Conservation (phyloP, 805 yeast genomes). For the Tanozyma kutaoensis region DNA sequence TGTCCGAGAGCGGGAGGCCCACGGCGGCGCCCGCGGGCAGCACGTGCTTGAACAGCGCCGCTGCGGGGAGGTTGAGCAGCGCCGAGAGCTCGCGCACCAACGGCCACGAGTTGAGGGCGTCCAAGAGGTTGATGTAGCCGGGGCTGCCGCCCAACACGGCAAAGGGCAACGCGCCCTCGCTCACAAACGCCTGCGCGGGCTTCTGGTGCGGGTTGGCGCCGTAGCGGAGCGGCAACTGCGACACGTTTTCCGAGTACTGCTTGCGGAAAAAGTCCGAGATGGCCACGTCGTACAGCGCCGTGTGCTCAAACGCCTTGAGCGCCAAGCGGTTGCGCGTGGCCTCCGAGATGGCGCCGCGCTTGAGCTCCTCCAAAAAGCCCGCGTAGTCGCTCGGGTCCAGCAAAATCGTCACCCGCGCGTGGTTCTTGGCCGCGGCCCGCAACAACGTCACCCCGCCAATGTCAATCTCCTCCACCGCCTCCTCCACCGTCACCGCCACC, state of each 20-base stretch:
- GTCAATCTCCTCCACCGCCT: conserved; percentile 97
- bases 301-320: conserved; percentile 94
- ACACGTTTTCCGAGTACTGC: conserved; percentile 79
- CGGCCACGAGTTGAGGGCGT: conserved; percentile 98
- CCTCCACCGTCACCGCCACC: conserved; percentile 87
- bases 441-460: conserved; percentile 94
- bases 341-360: conserved; percentile 55
- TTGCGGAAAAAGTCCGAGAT: conserved; percentile 96
- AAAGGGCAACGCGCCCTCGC: conserved; percentile 83
- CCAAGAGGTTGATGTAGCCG: conserved; percentile 92
- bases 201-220: conserved; percentile 99
- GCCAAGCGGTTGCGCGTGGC: conserved; percentile 76
- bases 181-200: conserved; percentile 94
- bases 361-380: conserved; percentile 69
- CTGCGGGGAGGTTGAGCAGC: conserved; percentile 91
- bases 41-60: conserved; percentile 97
- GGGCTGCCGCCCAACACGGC: conserved; percentile 91
- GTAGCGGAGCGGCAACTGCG: conserved; percentile 91
- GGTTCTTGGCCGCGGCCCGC: conserved; percentile 99
- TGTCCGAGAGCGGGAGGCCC: conserved; percentile 82
- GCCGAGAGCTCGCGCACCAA: conserved; percentile 93
- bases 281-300: conserved; percentile 94
- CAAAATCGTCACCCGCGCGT: conserved; percentile 86
- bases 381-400: conserved; percentile 94
- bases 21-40: conserved; percentile 99